Conservation (phyloP, 306 rosid genomes). For the Fragaria vesca region DNA sequence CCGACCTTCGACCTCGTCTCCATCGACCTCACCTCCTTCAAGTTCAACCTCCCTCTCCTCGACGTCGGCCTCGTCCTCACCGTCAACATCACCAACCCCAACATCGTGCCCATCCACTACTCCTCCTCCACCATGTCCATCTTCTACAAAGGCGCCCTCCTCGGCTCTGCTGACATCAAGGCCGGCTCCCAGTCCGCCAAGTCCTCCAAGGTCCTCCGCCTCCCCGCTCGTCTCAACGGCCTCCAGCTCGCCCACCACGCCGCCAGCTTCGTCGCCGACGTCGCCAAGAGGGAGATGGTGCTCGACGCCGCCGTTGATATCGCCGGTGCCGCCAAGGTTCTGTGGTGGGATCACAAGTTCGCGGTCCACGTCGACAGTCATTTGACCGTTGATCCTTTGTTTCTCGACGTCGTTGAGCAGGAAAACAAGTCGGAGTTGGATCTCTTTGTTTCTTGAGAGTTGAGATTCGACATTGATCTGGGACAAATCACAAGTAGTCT, state of each 20-base stretch:
- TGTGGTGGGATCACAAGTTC: slow-evolving; percentile 79
- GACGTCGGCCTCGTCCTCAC: slow-evolving; percentile 72
- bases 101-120: slow-evolving; percentile 66
- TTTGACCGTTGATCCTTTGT: slow-evolving; percentile 81
- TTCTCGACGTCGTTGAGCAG: slow-evolving; percentile 75
- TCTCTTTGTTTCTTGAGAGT: slow-evolving; percentile 20
- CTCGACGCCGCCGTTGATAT: slow-evolving; percentile 71
- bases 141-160: slow-evolving; percentile 70
- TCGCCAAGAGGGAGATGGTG: slow-evolving; percentile 66
- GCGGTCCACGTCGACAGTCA: slow-evolving; percentile 74
- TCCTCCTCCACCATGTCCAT: slow-evolving; percentile 83
- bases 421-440: slow-evolving; percentile 52
- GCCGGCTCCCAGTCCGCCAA: slow-evolving; percentile 75
- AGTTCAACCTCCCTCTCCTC: slow-evolving; percentile 17
- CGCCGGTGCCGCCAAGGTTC: slow-evolving; percentile 62
- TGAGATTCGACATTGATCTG: too few species aligned
- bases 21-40: slow-evolving; percentile 54
- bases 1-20: slow-evolving; percentile 76
- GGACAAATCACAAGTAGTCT: too few species aligned
- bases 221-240: slow-evolving; percentile 71
- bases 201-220: slow-evolving; percentile 69
- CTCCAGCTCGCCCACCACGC: slow-evolving; percentile 62
- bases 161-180: slow-evolving; percentile 68
- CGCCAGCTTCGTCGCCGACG: slow-evolving; percentile 46
- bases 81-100: slow-evolving; percentile 89